phyloP scores from a whole-genome alignment of 306 rosid genomes.

The Oxytropis ochrocephala region DNA sequence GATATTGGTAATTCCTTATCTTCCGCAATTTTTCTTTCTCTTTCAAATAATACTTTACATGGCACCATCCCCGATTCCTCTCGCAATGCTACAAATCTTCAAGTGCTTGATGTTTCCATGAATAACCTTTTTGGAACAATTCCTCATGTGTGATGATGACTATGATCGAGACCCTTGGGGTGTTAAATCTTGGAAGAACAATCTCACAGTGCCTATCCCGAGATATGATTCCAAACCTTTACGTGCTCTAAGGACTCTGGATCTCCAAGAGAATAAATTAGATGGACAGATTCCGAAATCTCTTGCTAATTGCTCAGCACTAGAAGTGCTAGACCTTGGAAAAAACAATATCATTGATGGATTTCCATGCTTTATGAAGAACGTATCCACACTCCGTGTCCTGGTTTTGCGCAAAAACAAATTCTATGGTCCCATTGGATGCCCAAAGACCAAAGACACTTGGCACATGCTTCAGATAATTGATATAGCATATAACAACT shows the following conservation, averaged over 20 bases:
- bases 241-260: conserved; percentile 21
- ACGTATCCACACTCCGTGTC: conserved; percentile 12
- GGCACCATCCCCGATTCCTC: background rate
- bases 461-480: conserved; percentile 33
- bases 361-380: conserved; percentile 27
- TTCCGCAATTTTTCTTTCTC: background rate
- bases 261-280: conserved; percentile 12
- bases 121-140: conserved; percentile 17
- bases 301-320: background rate
- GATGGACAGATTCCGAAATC: conserved; percentile 27
- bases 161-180: background rate
- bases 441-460: background rate
- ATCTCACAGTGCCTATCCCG: background rate
- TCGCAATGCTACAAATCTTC: background rate
- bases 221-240: background rate
- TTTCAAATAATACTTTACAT: background rate
- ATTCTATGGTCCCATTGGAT: conserved; percentile 22
- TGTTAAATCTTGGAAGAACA: conserved; percentile 20
- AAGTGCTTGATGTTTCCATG: conserved; percentile 11
- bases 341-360: background rate
- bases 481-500: conserved; percentile 39
- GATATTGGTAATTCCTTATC: background rate
- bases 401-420: conserved; percentile 25
- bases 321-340: conserved; percentile 28
- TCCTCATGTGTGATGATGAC: conserved; percentile 18